Evolutionary conservation across 306 rosid species (phyloP).

Genomic region (Cicer arietinum): DNA sequence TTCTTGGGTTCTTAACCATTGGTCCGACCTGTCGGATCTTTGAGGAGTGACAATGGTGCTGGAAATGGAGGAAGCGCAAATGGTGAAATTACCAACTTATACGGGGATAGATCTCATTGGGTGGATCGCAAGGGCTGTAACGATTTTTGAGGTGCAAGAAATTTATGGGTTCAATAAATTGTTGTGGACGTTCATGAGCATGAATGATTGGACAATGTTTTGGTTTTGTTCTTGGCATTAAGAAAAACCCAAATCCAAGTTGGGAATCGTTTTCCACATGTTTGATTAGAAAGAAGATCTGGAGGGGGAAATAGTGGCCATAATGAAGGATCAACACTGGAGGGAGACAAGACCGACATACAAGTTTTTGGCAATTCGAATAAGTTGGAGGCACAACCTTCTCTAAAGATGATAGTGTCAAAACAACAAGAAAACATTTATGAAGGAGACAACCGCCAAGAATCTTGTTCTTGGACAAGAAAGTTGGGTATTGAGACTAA

Average conservation of each 20-base stretch:
- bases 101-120: not conserved
- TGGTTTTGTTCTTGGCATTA: not conserved
- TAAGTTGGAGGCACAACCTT: not conserved
- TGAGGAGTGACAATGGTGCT: not conserved
- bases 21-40: not conserved
- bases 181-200: not conserved
- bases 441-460: slow-evolving; percentile 2
- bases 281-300: not conserved
- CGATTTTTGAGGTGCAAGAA: not conserved
- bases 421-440: not conserved
- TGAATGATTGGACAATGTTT: not conserved
- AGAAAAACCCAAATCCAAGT: not conserved
- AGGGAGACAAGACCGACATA: not conserved
- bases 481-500: not conserved
- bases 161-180: not conserved
- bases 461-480: not conserved
- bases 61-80: not conserved
- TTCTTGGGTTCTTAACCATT: not conserved
- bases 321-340: not conserved
- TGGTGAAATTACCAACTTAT: not conserved
- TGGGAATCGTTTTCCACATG: not conserved
- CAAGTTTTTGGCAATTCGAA: not conserved
- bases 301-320: not conserved
- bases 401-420: not conserved
- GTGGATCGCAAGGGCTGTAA: not conserved